These are phyloP conservation scores for Monilinia aucupariae DNA, from an alignment of 2,329 filamentous ascomycete genomes.

Conservation along the genomic window DNA sequence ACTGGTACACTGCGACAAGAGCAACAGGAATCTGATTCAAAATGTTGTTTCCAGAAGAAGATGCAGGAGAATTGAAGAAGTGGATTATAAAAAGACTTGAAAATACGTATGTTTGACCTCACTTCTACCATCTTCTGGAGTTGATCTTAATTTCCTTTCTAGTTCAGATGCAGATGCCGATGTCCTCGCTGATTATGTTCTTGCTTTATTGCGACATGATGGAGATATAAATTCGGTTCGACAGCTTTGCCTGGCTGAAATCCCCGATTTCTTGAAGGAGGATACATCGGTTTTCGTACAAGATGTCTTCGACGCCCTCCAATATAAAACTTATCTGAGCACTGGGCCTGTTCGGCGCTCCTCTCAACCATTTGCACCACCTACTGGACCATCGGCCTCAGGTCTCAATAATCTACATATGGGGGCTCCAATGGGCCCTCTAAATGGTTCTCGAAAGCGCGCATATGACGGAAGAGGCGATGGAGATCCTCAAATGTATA, in stretches of 20 bases:
- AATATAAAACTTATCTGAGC: constrained; percentile 55
- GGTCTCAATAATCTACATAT: constrained; percentile 27
- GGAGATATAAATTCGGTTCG: constrained; percentile 59
- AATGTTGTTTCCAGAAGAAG: constrained; percentile 60
- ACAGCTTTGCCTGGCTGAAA: constrained; percentile 63
- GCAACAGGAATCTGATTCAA: constrained; percentile 20
- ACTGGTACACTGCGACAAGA: neutral
- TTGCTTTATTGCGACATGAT: constrained; percentile 68
- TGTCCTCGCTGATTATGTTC: constrained; percentile 78
- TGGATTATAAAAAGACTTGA: constrained; percentile 76
- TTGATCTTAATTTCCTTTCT: constrained; percentile 8
- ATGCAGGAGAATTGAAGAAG: constrained; percentile 60
- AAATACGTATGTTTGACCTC: constrained; percentile 54
- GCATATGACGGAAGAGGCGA: constrained; percentile 47
- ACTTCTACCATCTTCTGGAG: constrained; percentile 21
- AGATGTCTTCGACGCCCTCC: constrained; percentile 63
- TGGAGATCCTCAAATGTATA: constrained; percentile 35
- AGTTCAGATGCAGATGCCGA: constrained; percentile 77
- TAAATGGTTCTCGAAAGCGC: constrained; percentile 45
- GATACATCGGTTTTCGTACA: constrained; percentile 60
- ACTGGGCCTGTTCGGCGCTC: constrained; percentile 39
- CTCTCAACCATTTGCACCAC: constrained; percentile 28
- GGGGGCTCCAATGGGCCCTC: constrained; percentile 24
- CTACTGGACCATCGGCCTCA: constrained; percentile 29
- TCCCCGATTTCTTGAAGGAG: constrained; percentile 70